Evolutionary conservation across 495 filamentous ascomycete genomes (phyloP).

Genomic region (Aspergillus panamensis): DNA sequence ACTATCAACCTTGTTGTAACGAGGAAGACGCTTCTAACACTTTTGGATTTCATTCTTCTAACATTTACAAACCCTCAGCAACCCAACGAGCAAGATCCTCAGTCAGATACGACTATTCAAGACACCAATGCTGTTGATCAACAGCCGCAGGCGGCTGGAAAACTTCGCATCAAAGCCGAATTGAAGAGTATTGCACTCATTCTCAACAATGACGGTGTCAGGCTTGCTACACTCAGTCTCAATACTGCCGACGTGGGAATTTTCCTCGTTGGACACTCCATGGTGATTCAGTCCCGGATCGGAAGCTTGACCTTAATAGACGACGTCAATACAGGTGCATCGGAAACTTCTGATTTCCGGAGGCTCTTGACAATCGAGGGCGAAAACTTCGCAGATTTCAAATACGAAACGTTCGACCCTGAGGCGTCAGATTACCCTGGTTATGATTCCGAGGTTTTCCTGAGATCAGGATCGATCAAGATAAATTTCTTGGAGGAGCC

Average conservation of each 20-base stretch:
- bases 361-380: conserved; percentile 92
- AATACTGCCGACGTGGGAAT: conserved; percentile 88
- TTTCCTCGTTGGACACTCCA: conserved; percentile 76
- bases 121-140: conserved; percentile 39
- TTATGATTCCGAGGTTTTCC: conserved; percentile 87
- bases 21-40: conserved; percentile 83
- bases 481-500: conserved; percentile 95
- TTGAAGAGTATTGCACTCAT: conserved; percentile 90
- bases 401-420: conserved; percentile 90
- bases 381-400: conserved; percentile 94
- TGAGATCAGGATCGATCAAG: conserved; percentile 90
- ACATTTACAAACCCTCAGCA: conserved; percentile 80
- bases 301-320: conserved; percentile 86
- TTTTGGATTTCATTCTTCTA: conserved; percentile 93
- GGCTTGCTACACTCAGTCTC: conserved; percentile 86
- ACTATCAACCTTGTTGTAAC: conserved; percentile 96
- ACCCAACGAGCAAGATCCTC: conserved; percentile 30
- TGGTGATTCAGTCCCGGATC: conserved; percentile 81
- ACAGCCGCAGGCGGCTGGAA: conserved; percentile 42
- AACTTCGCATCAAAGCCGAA: conserved; percentile 82
- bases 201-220: conserved; percentile 97
- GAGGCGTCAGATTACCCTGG: conserved; percentile 75
- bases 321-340: conserved; percentile 89
- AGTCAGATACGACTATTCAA: conserved; percentile 46
- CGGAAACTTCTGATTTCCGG: conserved; percentile 73